Conservation (phyloP, 331 rosid species). For the Cydonia oblonga region DNA sequence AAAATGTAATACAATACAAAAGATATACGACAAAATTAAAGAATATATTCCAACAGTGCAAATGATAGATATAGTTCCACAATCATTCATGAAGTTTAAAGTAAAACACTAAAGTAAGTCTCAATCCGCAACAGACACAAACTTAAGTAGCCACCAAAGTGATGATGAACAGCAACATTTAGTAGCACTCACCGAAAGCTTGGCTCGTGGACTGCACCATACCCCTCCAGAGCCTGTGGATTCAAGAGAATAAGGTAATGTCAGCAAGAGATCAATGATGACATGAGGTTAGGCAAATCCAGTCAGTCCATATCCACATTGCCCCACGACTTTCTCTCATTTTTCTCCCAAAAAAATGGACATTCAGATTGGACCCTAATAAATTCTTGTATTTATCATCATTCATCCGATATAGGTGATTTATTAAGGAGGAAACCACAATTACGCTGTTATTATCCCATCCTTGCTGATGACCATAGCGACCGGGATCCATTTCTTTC, state of each 20-base stretch:
- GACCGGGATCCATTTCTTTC: conserved; percentile 92
- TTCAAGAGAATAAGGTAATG: conserved; percentile 97
- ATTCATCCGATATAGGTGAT: conserved; percentile 96
- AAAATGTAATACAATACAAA: conserved; percentile 6
- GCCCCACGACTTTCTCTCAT: conserved; percentile 87
- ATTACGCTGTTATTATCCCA: conserved; percentile 99
- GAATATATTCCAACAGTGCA: not conserved
- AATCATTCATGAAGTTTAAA: not conserved
- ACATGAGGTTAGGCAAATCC: conserved; percentile 58
- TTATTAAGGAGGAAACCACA: conserved; percentile 99
- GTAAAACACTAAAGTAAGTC: not conserved
- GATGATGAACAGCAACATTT: conserved; percentile 20
- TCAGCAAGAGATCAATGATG: conserved; percentile 91
- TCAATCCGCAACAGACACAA: not conserved
- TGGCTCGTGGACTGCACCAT: conserved; percentile 79
- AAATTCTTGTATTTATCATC: conserved; percentile 77
- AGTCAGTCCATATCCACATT: conserved; percentile 97
- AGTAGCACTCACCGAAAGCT: conserved; percentile 76
- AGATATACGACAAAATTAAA: not conserved
- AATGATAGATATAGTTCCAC: not conserved
- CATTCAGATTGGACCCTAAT: conserved; percentile 73
- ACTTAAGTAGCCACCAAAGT: conserved; percentile 7
- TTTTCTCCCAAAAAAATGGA: conserved; percentile 56
- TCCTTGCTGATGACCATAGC: conserved; percentile 93
- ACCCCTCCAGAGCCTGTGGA: conserved; percentile 99